Evolutionary conservation across 75 land plant genomes (phyloP).

Genomic region (Gnetum montanum): DNA sequence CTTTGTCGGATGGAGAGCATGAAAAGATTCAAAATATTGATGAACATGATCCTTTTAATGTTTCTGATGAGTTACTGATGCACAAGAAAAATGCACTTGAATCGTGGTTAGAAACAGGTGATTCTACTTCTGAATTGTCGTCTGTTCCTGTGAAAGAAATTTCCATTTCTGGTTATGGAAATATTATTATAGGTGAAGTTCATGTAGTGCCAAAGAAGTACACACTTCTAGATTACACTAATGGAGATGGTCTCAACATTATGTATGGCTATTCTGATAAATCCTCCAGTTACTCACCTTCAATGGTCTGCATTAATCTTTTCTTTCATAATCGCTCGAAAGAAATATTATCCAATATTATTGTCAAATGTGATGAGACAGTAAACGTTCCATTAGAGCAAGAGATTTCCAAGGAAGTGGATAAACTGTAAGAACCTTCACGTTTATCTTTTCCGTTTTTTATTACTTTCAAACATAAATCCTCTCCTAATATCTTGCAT

Average conservation of each 20-base stretch:
- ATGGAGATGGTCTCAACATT: slow-evolving; percentile 77
- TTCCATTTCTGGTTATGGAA: slow-evolving; percentile 26
- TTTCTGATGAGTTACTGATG: slow-evolving; percentile 19
- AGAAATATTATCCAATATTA: slow-evolving; percentile 31
- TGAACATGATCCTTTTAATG: background rate
- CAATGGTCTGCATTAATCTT: slow-evolving; percentile 46
- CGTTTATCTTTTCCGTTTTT: background rate
- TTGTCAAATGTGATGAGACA: slow-evolving; percentile 37
- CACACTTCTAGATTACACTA: slow-evolving; percentile 62
- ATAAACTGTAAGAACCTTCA: slow-evolving; percentile 22
- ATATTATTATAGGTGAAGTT: slow-evolving; percentile 43
- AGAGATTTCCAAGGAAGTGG: slow-evolving; percentile 2
- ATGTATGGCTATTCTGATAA: slow-evolving; percentile 57
- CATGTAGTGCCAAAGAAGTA: slow-evolving; percentile 31
- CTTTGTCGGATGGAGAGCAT: slow-evolving; percentile 41
- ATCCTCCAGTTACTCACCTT: slow-evolving; percentile 34
- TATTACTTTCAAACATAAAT: too few species aligned
- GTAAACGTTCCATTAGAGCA: slow-evolving; percentile 7
- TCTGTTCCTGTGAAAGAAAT: slow-evolving; percentile 10
- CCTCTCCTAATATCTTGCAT: too few species aligned
- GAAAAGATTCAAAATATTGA: slow-evolving; percentile 4
- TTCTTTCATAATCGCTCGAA: slow-evolving; percentile 39
- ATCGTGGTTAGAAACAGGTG: slow-evolving; percentile 68
- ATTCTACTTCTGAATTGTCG: slow-evolving; percentile 6
- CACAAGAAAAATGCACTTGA: slow-evolving; percentile 54